phyloP scores from a whole-genome alignment of 306 rosid genomes.

The Dalbergia cultrata region DNA sequence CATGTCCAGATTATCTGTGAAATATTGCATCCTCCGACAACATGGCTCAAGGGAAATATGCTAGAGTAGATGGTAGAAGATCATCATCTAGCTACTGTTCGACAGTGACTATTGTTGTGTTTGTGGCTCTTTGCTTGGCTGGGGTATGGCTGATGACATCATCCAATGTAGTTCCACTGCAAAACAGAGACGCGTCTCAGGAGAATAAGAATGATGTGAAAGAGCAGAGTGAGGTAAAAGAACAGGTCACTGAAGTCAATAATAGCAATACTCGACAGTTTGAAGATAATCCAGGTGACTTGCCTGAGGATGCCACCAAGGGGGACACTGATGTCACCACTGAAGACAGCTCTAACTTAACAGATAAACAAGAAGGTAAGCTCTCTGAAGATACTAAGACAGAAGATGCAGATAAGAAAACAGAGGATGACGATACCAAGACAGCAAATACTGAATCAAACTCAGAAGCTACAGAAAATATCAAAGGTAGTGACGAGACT shows the following conservation, averaged over 20 bases:
- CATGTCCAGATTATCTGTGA: conserved; percentile 48
- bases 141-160: conserved; percentile 99
- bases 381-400: conserved; percentile 52
- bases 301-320: conserved; percentile 92
- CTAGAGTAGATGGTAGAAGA: conserved; percentile 79
- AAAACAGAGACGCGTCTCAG: conserved; percentile 63
- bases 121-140: conserved; percentile 87
- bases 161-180: conserved; percentile 78
- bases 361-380: conserved; percentile 54
- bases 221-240: conserved; percentile 61
- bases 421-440: conserved; percentile 56
- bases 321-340: conserved; percentile 65
- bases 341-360: conserved; percentile 53
- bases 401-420: conserved; percentile 59
- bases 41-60: conserved; percentile 88
- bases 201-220: conserved; percentile 71
- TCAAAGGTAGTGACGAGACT: conserved; percentile 46
- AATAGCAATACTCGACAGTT: conserved; percentile 67
- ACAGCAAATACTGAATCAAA: conserved; percentile 58
- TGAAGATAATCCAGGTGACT: conserved; percentile 93
- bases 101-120: conserved; percentile 80
- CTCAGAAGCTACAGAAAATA: conserved; percentile 46
- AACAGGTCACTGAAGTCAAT: conserved; percentile 53
- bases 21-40: conserved; percentile 14
- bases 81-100: conserved; percentile 87